A percentile compares a stretch with the other conserved stretches of the same genome.
These are phyloP conservation scores for Clavulina sp. DNA, from an alignment of 768 basidiomycete species.

Conservation along the genomic window DNA sequence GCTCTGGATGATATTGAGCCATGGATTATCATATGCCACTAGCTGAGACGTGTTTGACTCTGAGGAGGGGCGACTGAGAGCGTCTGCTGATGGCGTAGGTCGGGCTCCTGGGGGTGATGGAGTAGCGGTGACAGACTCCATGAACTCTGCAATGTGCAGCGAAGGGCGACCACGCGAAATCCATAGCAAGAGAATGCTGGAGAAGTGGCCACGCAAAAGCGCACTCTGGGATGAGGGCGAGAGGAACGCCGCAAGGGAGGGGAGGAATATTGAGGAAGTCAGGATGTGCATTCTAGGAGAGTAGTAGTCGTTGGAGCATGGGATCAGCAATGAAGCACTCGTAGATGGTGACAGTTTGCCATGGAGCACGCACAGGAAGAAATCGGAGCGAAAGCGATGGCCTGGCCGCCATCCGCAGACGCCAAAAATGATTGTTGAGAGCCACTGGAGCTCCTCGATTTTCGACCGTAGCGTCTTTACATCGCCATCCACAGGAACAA, in stretches of 20 bases:
- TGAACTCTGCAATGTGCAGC: background rate
- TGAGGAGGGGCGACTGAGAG: background rate
- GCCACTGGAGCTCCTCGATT: slow-evolving; percentile 6
- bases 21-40: background rate
- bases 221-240: background rate
- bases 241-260: slow-evolving; percentile 2
- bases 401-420: slow-evolving; percentile 4
- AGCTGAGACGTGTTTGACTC: background rate
- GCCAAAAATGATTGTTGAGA: slow-evolving; percentile 1
- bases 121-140: background rate
- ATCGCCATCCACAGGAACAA: background rate
- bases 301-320: background rate
- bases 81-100: background rate
- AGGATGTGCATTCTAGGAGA: slow-evolving; percentile 5
- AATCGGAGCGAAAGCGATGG: slow-evolving; percentile 3
- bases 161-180: slow-evolving; percentile 6
- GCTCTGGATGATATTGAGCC: slow-evolving; percentile 3
- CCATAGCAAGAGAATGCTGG: background rate
- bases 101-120: background rate
- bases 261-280: slow-evolving; percentile 5
- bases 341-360: background rate
- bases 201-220: slow-evolving; percentile 2
- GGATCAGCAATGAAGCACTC: background rate
- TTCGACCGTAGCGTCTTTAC: background rate
- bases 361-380: slow-evolving; percentile 10